Evolutionary conservation across 805 yeast species (phyloP), one percentile per base, ranked within the genome.

Genomic region (Ascoidea tarda): DNA sequence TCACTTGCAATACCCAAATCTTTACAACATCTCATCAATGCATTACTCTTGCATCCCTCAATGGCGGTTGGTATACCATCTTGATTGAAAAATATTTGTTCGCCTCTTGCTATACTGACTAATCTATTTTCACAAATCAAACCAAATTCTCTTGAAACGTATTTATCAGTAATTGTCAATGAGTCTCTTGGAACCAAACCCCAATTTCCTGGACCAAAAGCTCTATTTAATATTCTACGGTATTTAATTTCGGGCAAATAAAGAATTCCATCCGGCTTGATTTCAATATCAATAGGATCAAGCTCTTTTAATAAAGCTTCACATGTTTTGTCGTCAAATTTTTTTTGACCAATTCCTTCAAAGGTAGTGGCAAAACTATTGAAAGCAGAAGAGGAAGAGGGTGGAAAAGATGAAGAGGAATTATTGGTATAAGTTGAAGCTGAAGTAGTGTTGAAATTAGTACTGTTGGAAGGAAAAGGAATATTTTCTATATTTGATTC

Each of bases 181-280:
- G 86, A 91, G 0, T 95, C 81, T 53, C 99, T 72, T 8, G 99
- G 98, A 0, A 95, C 96, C 53, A 93, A 71, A 0, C 98, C 98
- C 99, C 99, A 93, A 1, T 95, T 97, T 32, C 99, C 99, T 5
- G 99, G 96, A 4, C 99, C 99, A 71, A 93, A 91, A 0, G 98
- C 95, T 46, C 75, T 74, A 67, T 91, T 91, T 58, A 93, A 68
- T 28, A 90, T 83, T 48, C 99, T 76, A 58, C 99, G 78, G 64
- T 93, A 93, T 64, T 91, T 91, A 68, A 93, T 93, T 65, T 93
- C 99, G 0, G 99, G 99, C 49, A 93, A 70, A 61, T 87, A 93
- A 6, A 93, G 66, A 50, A 93, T 70, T 14, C 98, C 98, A 65
- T 93, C 99, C 0, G 98, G 98, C 55, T 91, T 93, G 58, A 93